Conservation (phyloP, 2,329 filamentous ascomycete species). For the Stagonosporopsis tanaceti region DNA sequence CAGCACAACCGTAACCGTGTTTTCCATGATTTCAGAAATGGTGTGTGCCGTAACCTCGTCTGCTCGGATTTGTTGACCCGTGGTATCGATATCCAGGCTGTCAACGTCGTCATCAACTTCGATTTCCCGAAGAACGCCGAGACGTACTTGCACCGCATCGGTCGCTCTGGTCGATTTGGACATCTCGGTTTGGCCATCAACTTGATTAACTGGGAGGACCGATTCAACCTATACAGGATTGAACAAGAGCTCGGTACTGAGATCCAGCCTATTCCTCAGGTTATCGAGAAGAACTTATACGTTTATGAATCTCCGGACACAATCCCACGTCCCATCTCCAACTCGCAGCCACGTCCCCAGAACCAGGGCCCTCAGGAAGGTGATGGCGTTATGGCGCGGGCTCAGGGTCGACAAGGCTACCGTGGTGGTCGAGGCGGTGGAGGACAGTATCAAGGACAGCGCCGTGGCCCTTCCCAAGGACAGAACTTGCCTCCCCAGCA, state of each 20-base stretch:
- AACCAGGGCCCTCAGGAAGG: constrained; percentile 37
- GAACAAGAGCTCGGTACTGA: constrained; percentile 97
- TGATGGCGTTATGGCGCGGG: constrained; percentile 32
- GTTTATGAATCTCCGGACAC: constrained; percentile 97
- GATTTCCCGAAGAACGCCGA: constrained; percentile 99
- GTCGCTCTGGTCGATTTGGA: constrained; percentile 95
- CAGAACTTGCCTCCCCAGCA: constrained; percentile 27
- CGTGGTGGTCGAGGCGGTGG: constrained; percentile 48
- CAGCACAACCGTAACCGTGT: constrained; percentile 97
- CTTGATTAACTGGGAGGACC: constrained; percentile 98
- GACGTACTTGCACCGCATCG: constrained; percentile 97
- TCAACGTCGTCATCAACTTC: constrained; percentile 99
- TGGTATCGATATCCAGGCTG: constrained; percentile 98
- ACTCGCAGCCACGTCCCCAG: constrained; percentile 49
- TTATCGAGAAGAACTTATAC: constrained; percentile 97
- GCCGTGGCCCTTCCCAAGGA: constrained; percentile 32
- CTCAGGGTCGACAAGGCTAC: constrained; percentile 41
- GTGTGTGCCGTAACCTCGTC: constrained; percentile 95
- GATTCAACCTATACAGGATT: constrained; percentile 98
- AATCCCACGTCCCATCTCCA: constrained; percentile 83
- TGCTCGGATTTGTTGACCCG: constrained; percentile 97
- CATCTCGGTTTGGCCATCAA: constrained; percentile 98
- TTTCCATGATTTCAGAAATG: constrained; percentile 98
- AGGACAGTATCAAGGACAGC: constrained; percentile 44
- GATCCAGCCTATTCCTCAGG: constrained; percentile 92